These are phyloP conservation scores for Aspergillus ochraceoroseus DNA, from an alignment of 2,329 filamentous ascomycete genomes.

Conservation along the genomic window DNA sequence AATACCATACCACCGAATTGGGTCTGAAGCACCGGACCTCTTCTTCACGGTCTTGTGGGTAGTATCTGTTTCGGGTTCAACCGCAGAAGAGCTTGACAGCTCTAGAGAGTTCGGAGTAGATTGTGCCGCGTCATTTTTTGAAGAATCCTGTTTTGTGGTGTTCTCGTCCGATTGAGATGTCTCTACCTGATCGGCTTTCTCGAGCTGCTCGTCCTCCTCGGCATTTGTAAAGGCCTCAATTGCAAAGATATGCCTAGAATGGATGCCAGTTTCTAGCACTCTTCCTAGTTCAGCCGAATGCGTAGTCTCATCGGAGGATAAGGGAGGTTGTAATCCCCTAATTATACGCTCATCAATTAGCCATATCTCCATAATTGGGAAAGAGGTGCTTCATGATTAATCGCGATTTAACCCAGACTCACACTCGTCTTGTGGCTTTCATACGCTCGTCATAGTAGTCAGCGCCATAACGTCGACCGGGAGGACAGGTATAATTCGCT, in stretches of 20 bases:
- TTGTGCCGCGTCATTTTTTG: not conserved
- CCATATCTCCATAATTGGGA: not conserved
- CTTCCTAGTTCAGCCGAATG: not conserved
- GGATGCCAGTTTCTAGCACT: not conserved
- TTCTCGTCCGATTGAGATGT: constrained; percentile 1
- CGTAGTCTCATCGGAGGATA: not conserved
- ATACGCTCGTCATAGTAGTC: constrained; percentile 51
- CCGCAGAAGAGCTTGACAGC: constrained; percentile 4
- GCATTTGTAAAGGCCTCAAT: constrained; percentile 9
- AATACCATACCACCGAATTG: constrained; percentile 49
- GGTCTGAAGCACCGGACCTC: constrained; percentile 36
- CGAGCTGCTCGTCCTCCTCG: constrained; percentile 7
- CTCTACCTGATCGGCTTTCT: constrained; percentile 7
- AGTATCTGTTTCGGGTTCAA: constrained; percentile 9
- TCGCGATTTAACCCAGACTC: constrained; percentile 11
- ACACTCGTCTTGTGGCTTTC: constrained; percentile 46
- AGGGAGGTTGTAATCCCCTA: constrained; percentile 16
- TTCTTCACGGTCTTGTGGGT: constrained; percentile 23
- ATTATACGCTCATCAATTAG: constrained; percentile 3
- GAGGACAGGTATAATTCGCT: constrained; percentile 46
- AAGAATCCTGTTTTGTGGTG: not conserved
- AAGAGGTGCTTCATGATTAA: not conserved
- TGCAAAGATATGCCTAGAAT: constrained; percentile 11
- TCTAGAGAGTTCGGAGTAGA: constrained; percentile 3
- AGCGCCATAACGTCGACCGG: constrained; percentile 45